Evolutionary conservation across 2,329 filamentous ascomycete genomes (phyloP), one percentile per base, ranked within the genome.

Genomic region (Ophiostoma himal-ulmi): DNA sequence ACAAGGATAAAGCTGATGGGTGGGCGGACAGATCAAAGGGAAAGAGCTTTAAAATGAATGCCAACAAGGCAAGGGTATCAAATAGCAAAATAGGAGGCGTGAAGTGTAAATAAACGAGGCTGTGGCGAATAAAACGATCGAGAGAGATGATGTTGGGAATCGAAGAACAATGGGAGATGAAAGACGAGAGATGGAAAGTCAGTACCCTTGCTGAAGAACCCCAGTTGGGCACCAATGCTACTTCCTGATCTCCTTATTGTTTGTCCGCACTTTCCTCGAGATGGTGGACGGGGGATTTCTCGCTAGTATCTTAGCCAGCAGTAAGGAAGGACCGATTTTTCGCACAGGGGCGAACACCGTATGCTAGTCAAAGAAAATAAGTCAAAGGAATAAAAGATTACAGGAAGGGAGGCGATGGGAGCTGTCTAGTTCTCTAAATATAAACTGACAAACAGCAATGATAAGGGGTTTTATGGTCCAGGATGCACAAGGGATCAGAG

Each of bases 221-320:
- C 52, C 52, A 20, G 36, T 39, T 39, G 62, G 62, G 34, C 36
- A 37, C 60, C 62, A 65, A 37, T 65, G 57, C 57, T 34, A 26
- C 57, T 62, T 62, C 57, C 57, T 62, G 57, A 62, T 62, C 57
- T 62, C 52, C 52, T 34, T 62, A 62, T 30, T 62, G 57, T 26
- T 26, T 26, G 52, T 26, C 22, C 52, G 62, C 36, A 65, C 36
- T 36, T 65, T 39, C 62, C 36, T 65, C 62, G 60, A 64, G 30
- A 64, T 34, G 60, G 60, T 34, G 34, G 62, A 39, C 36, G 62
- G 62, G 30, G 62, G 36, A 65, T 65, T 39, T 11, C n/a, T 65
- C 36, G 62, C 62, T 65, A 65, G 36, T 65, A 37, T 39, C n/a
- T 22, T 65, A 17, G 14, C 36, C 14, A 20, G 30, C 34, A 30